Percentiles rank a stretch among this genome's conserved stretches.
These are phyloP conservation scores for Scopulariopsis brevicaulis DNA, from an alignment of 2,329 filamentous ascomycete genomes.

Conservation along the genomic window DNA sequence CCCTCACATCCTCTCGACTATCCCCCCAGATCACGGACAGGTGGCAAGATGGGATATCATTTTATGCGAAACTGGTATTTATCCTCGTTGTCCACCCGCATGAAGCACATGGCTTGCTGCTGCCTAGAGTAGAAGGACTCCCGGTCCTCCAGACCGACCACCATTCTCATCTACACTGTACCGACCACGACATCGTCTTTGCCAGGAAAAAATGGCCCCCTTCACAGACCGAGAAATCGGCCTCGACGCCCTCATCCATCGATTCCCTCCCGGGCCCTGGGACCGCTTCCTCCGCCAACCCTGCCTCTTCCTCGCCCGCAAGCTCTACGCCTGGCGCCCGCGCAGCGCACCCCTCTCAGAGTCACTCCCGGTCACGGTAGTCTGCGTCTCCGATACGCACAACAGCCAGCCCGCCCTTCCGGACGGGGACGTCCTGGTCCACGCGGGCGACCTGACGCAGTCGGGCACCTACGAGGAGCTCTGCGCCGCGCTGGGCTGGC, in stretches of 20 bases:
- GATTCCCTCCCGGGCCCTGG: background rate
- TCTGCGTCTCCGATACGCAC: conserved; percentile 27
- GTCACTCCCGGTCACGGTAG: background rate
- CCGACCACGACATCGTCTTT: too few relatives aligned
- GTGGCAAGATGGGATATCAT: too few relatives aligned
- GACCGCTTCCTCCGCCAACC: background rate
- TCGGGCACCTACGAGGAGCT: conserved; percentile 60
- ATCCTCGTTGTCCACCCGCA: too few relatives aligned
- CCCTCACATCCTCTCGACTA: too few relatives aligned
- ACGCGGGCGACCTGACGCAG: conserved; percentile 35
- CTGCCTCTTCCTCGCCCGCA: background rate
- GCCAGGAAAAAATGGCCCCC: too few relatives aligned
- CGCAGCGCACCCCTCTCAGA: background rate
- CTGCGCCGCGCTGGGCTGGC: conserved; percentile 59
- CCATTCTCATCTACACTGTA: too few relatives aligned
- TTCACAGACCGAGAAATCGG: too few relatives aligned
- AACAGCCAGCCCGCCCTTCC: conserved; percentile 23
- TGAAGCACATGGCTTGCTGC: too few relatives aligned
- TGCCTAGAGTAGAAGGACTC: too few relatives aligned
- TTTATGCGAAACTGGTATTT: too few relatives aligned
- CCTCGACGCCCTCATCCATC: background rate
- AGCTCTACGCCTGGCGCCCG: background rate
- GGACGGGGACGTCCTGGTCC: conserved; percentile 30
- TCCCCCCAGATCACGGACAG: too few relatives aligned
- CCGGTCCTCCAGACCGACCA: too few relatives aligned